Conservation (phyloP, 1,284 basidiomycete genomes). For the Clitocybe nebularis region DNA sequence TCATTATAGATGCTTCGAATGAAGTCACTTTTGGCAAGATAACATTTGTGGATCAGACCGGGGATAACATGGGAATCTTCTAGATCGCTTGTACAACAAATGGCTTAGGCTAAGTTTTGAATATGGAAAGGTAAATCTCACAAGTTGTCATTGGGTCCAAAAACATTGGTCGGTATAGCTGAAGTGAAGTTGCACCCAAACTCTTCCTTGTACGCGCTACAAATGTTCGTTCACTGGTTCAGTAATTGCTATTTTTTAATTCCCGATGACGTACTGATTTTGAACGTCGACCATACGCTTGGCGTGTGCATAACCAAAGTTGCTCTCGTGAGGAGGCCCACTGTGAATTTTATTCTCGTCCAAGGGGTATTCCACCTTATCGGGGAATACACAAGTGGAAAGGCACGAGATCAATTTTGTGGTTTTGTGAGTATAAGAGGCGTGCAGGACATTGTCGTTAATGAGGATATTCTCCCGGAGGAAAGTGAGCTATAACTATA, state of each 20-base stretch:
- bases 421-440: conserved; percentile 58
- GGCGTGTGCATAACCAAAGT: conserved; percentile 90
- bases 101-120: neutral
- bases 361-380: conserved; percentile 84
- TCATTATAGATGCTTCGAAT: neutral
- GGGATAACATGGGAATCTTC: conserved; percentile 89
- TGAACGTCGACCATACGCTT: conserved; percentile 93
- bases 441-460: conserved; percentile 85
- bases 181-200: conserved; percentile 89
- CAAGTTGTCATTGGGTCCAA: conserved; percentile 84
- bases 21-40: conserved; percentile 74
- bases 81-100: conserved; percentile 64
- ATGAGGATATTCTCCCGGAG: conserved; percentile 87
- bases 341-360: conserved; percentile 86
- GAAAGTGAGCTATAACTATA: conserved; percentile 63
- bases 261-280: conserved; percentile 65
- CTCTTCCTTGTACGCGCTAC: conserved; percentile 82
- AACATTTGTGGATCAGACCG: conserved; percentile 85
- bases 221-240: neutral
- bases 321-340: conserved; percentile 84
- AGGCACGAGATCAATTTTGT: conserved; percentile 82
- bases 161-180: conserved; percentile 90
- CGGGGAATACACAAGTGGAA: conserved; percentile 87
- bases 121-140: conserved; percentile 21
- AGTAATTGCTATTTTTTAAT: neutral